These are phyloP conservation scores for Phaseolus coccineus DNA, from an alignment of 331 rosid genomes.

Conservation along the genomic window DNA sequence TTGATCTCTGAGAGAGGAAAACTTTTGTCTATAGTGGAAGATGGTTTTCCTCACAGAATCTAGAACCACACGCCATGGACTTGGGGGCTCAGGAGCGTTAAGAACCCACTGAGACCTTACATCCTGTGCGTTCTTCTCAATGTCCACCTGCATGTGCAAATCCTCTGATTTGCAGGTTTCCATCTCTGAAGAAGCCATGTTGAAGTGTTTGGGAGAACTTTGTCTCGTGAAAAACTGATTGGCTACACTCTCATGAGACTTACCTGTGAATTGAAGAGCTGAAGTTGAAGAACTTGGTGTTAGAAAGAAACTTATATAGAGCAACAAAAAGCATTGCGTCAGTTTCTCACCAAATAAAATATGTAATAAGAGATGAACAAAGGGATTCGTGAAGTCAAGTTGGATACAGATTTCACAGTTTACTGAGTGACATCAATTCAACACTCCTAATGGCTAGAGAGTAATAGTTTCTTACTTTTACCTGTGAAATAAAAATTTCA, in stretches of 20 bases:
- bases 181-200: constrained; percentile 47
- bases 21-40: constrained; percentile 26
- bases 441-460: not conserved
- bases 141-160: constrained; percentile 29
- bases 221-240: not conserved
- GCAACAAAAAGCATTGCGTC: not conserved
- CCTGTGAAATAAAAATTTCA: too few species aligned
- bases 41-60: constrained; percentile 46
- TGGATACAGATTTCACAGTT: not conserved
- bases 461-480: not conserved
- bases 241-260: constrained; percentile 43
- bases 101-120: constrained; percentile 62
- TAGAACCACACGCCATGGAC: constrained; percentile 41
- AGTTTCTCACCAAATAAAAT: not conserved
- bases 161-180: constrained; percentile 39
- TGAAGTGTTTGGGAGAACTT: constrained; percentile 83
- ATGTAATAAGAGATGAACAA: not conserved
- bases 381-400: not conserved
- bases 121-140: constrained; percentile 44
- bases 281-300: constrained; percentile 13
- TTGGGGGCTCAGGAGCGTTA: constrained; percentile 68
- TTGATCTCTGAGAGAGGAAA: constrained; percentile 41
- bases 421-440: not conserved
- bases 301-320: constrained; percentile 38
- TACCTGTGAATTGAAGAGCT: not conserved